Base-by-base conservation (phyloP, 2,329 filamentous ascomycete species). In the Monilinia polystroma region DNA sequence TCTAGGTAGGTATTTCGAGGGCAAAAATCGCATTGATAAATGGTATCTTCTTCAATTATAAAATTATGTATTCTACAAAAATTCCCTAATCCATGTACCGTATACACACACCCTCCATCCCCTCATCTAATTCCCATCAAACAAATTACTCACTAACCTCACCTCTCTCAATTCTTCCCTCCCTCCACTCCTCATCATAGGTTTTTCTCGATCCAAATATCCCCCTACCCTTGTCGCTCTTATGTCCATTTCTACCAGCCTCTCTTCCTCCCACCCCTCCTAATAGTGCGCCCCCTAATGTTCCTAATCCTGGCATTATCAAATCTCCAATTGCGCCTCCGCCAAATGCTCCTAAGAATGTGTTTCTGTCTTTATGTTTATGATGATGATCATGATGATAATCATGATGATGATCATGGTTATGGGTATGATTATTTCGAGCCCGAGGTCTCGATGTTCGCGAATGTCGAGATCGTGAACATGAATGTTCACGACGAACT, bases 221-320 rank as follows among this genome's bases (percentile, higher is more conserved):
- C 26, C 47, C 45, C 11, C 60, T 45, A 49, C 63, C 54, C 16
- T 55, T 43, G 29, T 43, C 47, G 38, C 52, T 49, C 57, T 38
- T 35, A 49, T 43, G 12, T 47, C 38, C 29, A n/a, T 63, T 60
- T 64, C 68, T 45, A 56, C 66, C 2, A 45, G 53, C 66, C 70
- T 68, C 55, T 69, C 53, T 67, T 12, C 72, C 72, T 11, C 69
- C 68, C 14, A 68, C 55, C 0, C 71, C 71, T 41, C 72, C 72
- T 26, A 73, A 43, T 32, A 73, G 26, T 57, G 70, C 70, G 29
- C 72, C 72, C 3, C 72, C 72, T 2, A 73, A 14, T 5, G 71
- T 73, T 1, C 72, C 72, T 23, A 72, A 49, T 2, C 72, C 70
- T 51, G 72, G 72, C 26, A 72, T 68, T 32, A 73, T 72, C 53